Evolutionary conservation across 768 basidiomycete species (phyloP).

Genomic region (Suillus plorans): DNA sequence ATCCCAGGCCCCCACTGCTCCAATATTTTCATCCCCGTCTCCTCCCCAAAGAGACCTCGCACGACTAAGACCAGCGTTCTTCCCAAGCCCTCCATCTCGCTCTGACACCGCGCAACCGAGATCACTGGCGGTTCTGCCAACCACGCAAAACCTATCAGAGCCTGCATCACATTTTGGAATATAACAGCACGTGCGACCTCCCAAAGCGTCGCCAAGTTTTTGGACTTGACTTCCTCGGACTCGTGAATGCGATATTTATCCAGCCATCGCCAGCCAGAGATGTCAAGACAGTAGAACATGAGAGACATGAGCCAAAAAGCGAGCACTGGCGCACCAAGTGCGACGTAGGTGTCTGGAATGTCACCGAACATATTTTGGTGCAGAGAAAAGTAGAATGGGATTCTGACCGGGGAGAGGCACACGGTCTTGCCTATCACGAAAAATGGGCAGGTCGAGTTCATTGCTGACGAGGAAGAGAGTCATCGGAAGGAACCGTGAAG

Average conservation of each 20-base stretch:
- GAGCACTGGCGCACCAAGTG: constrained; percentile 73
- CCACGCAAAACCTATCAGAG: constrained; percentile 67
- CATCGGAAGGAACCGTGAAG: constrained; percentile 10
- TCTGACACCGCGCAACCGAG: constrained; percentile 37
- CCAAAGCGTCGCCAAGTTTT: constrained; percentile 69
- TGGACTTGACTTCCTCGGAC: constrained; percentile 68
- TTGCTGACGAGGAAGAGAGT: constrained; percentile 10
- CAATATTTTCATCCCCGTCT: constrained; percentile 36
- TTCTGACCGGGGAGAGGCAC: constrained; percentile 32
- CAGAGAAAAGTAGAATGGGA: constrained; percentile 58
- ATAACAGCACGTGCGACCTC: constrained; percentile 81
- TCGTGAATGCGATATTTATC: constrained; percentile 88
- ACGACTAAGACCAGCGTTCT: constrained; percentile 40
- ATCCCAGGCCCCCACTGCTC: constrained; percentile 38
- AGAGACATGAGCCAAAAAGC: constrained; percentile 84
- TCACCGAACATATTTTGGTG: constrained; percentile 47
- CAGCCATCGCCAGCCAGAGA: constrained; percentile 69
- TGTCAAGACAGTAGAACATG: constrained; percentile 81
- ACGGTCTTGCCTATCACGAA: constrained; percentile 34
- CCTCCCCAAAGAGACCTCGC: constrained; percentile 40
- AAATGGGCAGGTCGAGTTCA: constrained; percentile 38
- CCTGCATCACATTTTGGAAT: constrained; percentile 86
- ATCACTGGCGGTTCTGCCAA: constrained; percentile 45
- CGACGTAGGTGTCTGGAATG: constrained; percentile 69
- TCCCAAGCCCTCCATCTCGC: constrained; percentile 42